phyloP scores from a whole-genome alignment of 179 eudicot genomes.

The Silene noctiflora region DNA sequence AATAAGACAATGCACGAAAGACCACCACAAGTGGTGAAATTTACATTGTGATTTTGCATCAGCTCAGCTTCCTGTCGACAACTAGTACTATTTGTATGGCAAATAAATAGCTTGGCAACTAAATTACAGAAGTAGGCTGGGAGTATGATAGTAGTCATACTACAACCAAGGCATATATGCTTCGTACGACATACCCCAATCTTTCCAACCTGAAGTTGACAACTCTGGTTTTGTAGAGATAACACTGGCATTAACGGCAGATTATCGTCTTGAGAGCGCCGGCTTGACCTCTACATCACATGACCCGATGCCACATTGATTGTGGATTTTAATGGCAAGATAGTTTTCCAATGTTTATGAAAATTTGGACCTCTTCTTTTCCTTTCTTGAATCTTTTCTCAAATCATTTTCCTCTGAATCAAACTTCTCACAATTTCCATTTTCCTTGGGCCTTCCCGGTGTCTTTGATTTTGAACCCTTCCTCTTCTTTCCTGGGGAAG shows the following conservation, averaged over 20 bases:
- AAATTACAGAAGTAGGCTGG: not conserved
- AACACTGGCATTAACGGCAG: not conserved
- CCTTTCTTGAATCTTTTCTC: constrained; percentile 35
- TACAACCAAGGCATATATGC: not conserved
- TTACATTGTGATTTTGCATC: constrained; percentile 10
- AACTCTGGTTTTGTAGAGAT: not conserved
- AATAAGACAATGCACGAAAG: not conserved
- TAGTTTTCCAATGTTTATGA: constrained; percentile 3
- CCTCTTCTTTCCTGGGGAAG: constrained; percentile 61
- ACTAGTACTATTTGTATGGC: not conserved
- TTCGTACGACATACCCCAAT: not conserved
- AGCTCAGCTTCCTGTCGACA: not conserved
- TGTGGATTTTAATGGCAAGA: not conserved
- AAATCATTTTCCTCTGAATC: constrained; percentile 34
- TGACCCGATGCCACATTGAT: not conserved
- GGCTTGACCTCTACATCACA: not conserved
- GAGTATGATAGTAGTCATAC: not conserved
- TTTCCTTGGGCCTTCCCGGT: constrained; percentile 38
- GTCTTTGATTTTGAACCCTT: constrained; percentile 39
- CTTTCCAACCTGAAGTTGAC: not conserved
- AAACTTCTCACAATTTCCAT: constrained; percentile 28
- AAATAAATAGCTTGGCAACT: not conserved
- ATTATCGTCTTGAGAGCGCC: not conserved
- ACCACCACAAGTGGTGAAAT: not conserved
- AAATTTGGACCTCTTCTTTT: constrained; percentile 35